phyloP scores from a whole-genome alignment of 805 yeast species.

The Metschnikowia santaceciliae region DNA sequence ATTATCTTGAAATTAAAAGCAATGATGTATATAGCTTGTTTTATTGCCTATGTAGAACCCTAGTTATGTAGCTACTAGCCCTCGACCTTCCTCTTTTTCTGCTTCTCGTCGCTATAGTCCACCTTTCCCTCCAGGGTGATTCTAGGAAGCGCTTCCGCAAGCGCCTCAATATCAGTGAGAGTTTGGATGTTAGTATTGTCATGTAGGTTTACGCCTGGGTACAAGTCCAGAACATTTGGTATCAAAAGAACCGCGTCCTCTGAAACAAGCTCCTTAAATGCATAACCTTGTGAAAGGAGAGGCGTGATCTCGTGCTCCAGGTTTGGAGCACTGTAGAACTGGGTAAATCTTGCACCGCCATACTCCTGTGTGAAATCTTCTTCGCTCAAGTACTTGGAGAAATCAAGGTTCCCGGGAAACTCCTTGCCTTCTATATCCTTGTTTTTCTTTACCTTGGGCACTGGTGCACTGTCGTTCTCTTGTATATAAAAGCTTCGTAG shows the following conservation, averaged over 20 bases:
- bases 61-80: not conserved
- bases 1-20: too few species aligned
- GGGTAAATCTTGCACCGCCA: conserved; percentile 34
- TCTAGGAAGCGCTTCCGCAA: conserved; percentile 9
- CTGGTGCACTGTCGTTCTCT: conserved; percentile 84
- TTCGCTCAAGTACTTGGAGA: conserved; percentile 47
- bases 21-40: too few species aligned
- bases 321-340: conserved; percentile 8
- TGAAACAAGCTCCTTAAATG: conserved; percentile 4
- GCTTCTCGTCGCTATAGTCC: conserved; percentile 2
- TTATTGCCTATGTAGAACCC: too few species aligned
- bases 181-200: not conserved
- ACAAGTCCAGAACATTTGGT: conserved; percentile 6
- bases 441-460: conserved; percentile 68
- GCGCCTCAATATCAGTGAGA: not conserved
- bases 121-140: conserved; percentile 5
- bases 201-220: not conserved
- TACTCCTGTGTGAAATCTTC: conserved; percentile 50
- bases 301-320: conserved; percentile 13
- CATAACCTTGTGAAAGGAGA: conserved; percentile 3
- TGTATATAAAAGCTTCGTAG: conserved; percentile 79
- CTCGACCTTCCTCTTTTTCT: conserved; percentile 10
- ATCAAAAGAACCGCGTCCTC: not conserved
- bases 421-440: conserved; percentile 53
- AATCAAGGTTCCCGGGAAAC: conserved; percentile 57